Evolutionary conservation across 768 basidiomycete species (phyloP), one percentile per base, ranked within the genome.

Genomic region (Terana coerulea): DNA sequence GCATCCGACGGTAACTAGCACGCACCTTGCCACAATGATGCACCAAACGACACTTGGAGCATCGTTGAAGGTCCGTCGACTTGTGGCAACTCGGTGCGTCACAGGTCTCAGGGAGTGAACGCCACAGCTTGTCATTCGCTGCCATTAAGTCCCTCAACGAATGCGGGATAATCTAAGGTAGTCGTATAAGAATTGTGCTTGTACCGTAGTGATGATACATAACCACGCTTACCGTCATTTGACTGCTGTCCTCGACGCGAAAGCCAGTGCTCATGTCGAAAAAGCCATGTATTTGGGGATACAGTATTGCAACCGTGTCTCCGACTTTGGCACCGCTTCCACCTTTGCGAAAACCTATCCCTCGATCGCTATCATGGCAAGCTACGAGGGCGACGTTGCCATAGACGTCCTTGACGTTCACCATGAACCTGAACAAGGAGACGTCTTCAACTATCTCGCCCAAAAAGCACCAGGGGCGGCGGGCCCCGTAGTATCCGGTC

Each of bases 381-480:
- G n/a, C n/a, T n/a, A n/a, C n/a, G n/a, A n/a, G n/a, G n/a, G n/a
- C n/a, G n/a, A n/a, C n/a, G n/a, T n/a, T n/a, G n/a, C n/a, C n/a
- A n/a, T n/a, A n/a, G n/a, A 30, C 24, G 17, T 49, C 48, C 2
- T 29, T 14, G 14, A 41, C 37, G 6, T 40, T 9, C 17, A 49
- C 30, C 3, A 17, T 17, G 10, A 53, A 30, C 15, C 25, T 19
- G 9, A 26, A 28, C 3, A 12, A 39, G 6, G 46, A 5, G 15
- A 47, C 26, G 3, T 47, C 28, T 3, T 14, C n/a, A 7, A 47
- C 45, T 3, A 53, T 39, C 28, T 43, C 36, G 19, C 46, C 52
- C 2, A 53, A 21, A 15, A 47, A 53, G 46, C 52, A 53, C 52
- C 52, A 53, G 29, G 47, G 52, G 11, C 52, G 44, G 12, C 15